Percentiles rank a stretch among this genome's conserved stretches.
Conservation (phyloP, 2,329 filamentous ascomycete genomes). For the Aureobasidium sp. region DNA sequence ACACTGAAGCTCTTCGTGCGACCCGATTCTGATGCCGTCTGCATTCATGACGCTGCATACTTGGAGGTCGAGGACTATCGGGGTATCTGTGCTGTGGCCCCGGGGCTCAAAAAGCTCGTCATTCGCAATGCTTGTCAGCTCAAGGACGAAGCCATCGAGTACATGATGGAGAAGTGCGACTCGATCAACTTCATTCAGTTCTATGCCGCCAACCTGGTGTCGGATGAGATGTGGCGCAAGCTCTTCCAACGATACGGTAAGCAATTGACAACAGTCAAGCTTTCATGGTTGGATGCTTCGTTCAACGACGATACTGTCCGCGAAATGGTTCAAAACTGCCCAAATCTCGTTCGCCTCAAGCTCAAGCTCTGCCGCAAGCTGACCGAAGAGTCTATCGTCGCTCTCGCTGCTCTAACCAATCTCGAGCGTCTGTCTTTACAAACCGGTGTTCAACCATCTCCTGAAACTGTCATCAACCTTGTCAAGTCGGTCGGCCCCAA, state of each 20-base stretch:
- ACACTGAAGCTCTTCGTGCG: constrained; percentile 45
- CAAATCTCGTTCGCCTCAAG: constrained; percentile 67
- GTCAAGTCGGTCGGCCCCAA: constrained; percentile 56
- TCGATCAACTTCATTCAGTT: constrained; percentile 68
- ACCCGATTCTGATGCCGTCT: constrained; percentile 48
- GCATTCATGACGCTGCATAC: constrained; percentile 57
- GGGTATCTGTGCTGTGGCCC: constrained; percentile 69
- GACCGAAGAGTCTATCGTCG: constrained; percentile 56
- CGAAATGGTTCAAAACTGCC: constrained; percentile 57
- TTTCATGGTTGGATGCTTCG: constrained; percentile 78
- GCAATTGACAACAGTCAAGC: constrained; percentile 60
- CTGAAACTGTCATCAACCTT: constrained; percentile 54
- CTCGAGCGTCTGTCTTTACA: constrained; percentile 72
- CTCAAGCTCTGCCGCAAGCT: constrained; percentile 73
- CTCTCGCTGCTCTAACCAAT: constrained; percentile 53
- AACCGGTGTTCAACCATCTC: constrained; percentile 51
- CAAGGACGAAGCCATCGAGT: constrained; percentile 77
- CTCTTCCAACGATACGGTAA: constrained; percentile 61
- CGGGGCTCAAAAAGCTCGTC: constrained; percentile 62
- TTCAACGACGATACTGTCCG: constrained; percentile 65
- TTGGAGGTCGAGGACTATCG: constrained; percentile 71
- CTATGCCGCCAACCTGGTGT: constrained; percentile 76
- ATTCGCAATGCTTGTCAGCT: constrained; percentile 84
- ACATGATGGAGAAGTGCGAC: constrained; percentile 65
- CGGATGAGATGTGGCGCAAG: constrained; percentile 65